Evolutionary conservation across 352 stramenopile species (phyloP).

Genomic region (Pythium volutum): DNA sequence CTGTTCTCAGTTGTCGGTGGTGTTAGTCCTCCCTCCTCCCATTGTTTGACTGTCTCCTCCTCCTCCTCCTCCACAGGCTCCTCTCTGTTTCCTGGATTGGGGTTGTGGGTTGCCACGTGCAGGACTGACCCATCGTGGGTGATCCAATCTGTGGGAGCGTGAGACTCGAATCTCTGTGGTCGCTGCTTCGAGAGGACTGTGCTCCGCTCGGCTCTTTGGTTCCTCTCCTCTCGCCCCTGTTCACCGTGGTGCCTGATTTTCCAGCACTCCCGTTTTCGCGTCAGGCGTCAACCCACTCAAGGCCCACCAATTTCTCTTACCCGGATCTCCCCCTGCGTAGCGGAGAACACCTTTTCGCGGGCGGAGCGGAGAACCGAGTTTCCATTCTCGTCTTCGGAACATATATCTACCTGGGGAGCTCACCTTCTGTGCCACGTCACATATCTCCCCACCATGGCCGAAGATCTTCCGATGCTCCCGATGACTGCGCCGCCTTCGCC

Average conservation of each 20-base stretch:
- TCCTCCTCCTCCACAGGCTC: no score
- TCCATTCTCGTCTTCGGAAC: neutral
- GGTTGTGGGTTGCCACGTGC: conserved; percentile 8
- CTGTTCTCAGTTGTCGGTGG: neutral
- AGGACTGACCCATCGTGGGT: neutral
- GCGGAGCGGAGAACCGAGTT: neutral
- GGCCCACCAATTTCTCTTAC: neutral
- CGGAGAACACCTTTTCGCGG: neutral
- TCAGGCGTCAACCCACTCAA: conserved; percentile 1
- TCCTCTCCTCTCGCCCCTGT: neutral
- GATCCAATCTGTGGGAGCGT: neutral
- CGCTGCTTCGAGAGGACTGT: neutral
- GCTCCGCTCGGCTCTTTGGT: conserved; percentile 1
- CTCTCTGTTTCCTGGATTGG: neutral
- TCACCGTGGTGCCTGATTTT: neutral
- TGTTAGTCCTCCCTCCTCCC: conserved; percentile 1
- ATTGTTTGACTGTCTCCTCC: no score
- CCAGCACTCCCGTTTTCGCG: neutral
- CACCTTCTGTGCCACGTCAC: conserved; percentile 1
- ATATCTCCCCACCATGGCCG: conserved; percentile 4
- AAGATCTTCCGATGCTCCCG: neutral
- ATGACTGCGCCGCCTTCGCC: neutral
- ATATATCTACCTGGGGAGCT: neutral
- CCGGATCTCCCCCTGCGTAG: neutral
- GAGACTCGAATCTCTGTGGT: conserved; percentile 3